Conservation (phyloP, 352 stramenopile species). For the Thalassiosira mediterranea region DNA sequence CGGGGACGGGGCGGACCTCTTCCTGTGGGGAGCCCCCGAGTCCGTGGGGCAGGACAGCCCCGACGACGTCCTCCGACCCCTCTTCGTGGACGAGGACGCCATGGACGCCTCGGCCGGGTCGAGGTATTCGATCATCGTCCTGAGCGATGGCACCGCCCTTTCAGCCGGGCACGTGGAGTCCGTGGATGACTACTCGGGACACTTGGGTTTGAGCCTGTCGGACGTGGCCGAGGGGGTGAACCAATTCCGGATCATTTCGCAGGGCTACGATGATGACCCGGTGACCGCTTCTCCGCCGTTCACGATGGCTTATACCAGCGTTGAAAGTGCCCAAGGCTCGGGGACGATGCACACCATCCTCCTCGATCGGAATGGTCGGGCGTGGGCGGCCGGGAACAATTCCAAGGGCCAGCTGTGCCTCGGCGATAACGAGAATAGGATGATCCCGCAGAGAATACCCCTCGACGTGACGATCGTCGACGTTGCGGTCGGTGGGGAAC, state of each 20-base stretch:
- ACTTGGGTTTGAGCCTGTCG: conserved; percentile 35
- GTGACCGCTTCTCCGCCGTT: conserved; percentile 1
- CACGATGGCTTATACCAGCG: conserved; percentile 10
- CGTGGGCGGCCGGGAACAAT: conserved; percentile 46
- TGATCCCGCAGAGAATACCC: conserved; percentile 13
- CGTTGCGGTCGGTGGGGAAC: conserved; percentile 10
- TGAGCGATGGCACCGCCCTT: conserved; percentile 22
- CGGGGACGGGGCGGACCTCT: conserved; percentile 25
- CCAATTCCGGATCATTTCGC: conserved; percentile 32
- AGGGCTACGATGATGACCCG: conserved; percentile 12
- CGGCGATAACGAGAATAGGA: conserved; percentile 24
- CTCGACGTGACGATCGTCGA: conserved; percentile 5
- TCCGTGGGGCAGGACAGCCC: conserved; percentile 34
- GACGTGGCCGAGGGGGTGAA: conserved; percentile 42
- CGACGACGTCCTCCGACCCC: conserved; percentile 13
- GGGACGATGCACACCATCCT: conserved; percentile 26
- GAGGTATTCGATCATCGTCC: conserved; percentile 48
- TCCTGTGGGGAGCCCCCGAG: conserved; percentile 52
- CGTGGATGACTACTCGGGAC: conserved; percentile 38
- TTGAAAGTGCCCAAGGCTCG: conserved; percentile 1
- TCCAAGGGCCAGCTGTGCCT: conserved; percentile 40
- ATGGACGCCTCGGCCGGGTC: conserved; percentile 39
- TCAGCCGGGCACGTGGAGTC: conserved; percentile 32
- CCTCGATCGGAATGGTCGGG: conserved; percentile 15
- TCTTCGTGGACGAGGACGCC: conserved; percentile 36